Evolutionary conservation across 1,284 basidiomycete species (phyloP).

Genomic region (Cutaneotrichosporon cutaneum): DNA sequence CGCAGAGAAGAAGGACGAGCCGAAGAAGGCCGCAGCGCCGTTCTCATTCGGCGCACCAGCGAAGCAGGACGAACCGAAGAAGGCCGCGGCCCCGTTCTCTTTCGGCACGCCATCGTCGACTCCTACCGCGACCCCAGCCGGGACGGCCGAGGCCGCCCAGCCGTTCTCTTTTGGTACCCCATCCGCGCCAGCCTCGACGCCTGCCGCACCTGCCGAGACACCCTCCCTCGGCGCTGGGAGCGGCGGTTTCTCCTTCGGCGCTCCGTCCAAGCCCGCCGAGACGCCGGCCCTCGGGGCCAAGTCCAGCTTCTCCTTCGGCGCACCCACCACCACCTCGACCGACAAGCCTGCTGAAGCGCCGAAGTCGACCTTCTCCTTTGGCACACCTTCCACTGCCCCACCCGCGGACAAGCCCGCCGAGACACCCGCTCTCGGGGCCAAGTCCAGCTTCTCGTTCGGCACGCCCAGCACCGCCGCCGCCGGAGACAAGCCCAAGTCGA

Average conservation of each 20-base stretch:
- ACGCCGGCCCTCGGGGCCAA: neutral
- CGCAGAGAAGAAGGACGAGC: conserved; percentile 7
- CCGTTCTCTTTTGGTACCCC: neutral
- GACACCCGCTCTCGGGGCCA: too few relatives aligned
- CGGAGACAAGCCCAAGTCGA: neutral
- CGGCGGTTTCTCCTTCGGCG: neutral
- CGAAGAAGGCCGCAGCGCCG: neutral
- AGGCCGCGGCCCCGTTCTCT: neutral
- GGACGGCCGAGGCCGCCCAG: too few relatives aligned
- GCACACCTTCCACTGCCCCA: neutral
- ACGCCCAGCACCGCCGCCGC: neutral
- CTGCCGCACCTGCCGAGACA: neutral
- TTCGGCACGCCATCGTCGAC: neutral
- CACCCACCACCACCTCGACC: neutral
- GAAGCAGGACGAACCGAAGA: neutral
- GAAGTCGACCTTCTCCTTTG: conserved; percentile 14
- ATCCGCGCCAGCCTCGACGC: neutral
- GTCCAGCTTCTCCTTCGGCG: conserved; percentile 9
- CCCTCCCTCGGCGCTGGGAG: neutral
- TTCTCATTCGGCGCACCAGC: neutral
- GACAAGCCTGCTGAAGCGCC: conserved; percentile 1
- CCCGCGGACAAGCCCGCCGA: neutral
- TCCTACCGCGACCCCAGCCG: too few relatives aligned
- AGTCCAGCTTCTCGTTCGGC: conserved; percentile 15
- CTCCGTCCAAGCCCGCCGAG: neutral